Conservation (phyloP, 139 green algal genomes). For the Chlorella sp. region DNA sequence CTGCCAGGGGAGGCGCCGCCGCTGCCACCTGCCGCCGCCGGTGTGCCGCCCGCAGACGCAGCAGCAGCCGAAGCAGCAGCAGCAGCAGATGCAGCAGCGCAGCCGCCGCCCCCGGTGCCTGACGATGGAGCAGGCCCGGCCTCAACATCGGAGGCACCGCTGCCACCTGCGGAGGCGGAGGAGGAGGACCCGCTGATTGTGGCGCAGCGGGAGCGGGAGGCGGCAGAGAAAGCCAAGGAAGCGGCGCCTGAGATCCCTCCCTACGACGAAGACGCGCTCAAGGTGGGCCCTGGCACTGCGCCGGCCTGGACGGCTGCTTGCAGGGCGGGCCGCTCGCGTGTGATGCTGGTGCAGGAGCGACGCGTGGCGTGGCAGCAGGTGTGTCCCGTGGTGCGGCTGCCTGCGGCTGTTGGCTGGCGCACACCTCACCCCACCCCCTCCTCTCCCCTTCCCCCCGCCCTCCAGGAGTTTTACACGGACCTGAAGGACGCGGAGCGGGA, state of each 20-base stretch:
- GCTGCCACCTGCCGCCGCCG: not conserved
- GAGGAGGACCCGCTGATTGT: conserved; percentile 49
- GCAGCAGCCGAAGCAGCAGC: not conserved
- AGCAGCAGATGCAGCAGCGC: not conserved
- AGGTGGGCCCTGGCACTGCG: conserved; percentile 33
- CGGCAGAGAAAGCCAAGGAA: conserved; percentile 36
- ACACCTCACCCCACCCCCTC: not conserved
- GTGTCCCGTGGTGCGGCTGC: too few species aligned
- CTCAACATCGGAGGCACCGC: not conserved
- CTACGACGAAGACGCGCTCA: conserved; percentile 43
- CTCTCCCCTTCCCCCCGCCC: not conserved
- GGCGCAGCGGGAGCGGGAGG: conserved; percentile 42
- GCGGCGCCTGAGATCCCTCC: conserved; percentile 37
- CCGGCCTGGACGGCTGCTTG: too few species aligned
- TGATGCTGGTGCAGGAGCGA: too few species aligned
- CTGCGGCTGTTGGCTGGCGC: not conserved
- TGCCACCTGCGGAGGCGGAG: conserved; percentile 16
- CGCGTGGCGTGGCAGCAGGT: too few species aligned
- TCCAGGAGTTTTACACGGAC: conserved; percentile 85
- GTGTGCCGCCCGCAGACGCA: not conserved
- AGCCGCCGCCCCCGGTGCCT: not conserved
- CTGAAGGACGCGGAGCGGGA: conserved; percentile 90
- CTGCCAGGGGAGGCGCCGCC: not conserved
- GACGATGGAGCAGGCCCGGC: not conserved
- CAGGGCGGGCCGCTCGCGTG: too few species aligned